Evolutionary conservation across 177 flowering plant species (phyloP).

Genomic region (Telopea speciosissima): DNA sequence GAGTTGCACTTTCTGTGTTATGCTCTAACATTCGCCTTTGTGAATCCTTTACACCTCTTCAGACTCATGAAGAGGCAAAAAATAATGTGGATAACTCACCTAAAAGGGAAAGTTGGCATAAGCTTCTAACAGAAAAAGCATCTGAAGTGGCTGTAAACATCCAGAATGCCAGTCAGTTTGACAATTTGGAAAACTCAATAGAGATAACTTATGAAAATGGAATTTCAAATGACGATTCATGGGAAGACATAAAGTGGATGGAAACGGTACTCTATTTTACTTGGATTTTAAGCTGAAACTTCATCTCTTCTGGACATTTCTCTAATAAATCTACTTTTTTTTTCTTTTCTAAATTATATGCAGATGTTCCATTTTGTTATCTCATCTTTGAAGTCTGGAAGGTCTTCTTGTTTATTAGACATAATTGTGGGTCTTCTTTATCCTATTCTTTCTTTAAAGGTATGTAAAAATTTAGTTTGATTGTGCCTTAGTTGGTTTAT

Average conservation of each 20-base stretch:
- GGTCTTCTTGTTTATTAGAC: constrained; percentile 73
- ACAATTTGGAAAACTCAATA: constrained; percentile 28
- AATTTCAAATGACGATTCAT: constrained; percentile 38
- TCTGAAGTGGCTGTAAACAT: constrained; percentile 55
- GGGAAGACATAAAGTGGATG: constrained; percentile 88
- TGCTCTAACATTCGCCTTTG: constrained; percentile 83
- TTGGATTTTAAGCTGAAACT: neutral
- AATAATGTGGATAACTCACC: constrained; percentile 14
- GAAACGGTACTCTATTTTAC: constrained; percentile 63
- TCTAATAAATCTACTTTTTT: constrained; percentile 9
- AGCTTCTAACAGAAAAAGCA: constrained; percentile 47
- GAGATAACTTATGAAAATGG: constrained; percentile 35
- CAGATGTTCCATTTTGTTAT: constrained; percentile 88
- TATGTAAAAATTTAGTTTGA: constrained; percentile 17
- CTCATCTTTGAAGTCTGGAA: constrained; percentile 84
- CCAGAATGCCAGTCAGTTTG: constrained; percentile 48
- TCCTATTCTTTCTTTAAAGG: constrained; percentile 90
- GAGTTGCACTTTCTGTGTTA: constrained; percentile 74
- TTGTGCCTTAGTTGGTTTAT: neutral
- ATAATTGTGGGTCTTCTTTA: constrained; percentile 67
- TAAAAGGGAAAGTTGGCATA: constrained; percentile 50
- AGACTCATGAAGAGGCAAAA: constrained; percentile 26
- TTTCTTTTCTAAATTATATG: constrained; percentile 13
- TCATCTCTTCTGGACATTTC: neutral
- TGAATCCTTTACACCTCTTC: constrained; percentile 25